Evolutionary conservation across 352 stramenopile species (phyloP), one percentile per base, ranked within the genome.

Genomic region (Salisapilia sapeloensis): DNA sequence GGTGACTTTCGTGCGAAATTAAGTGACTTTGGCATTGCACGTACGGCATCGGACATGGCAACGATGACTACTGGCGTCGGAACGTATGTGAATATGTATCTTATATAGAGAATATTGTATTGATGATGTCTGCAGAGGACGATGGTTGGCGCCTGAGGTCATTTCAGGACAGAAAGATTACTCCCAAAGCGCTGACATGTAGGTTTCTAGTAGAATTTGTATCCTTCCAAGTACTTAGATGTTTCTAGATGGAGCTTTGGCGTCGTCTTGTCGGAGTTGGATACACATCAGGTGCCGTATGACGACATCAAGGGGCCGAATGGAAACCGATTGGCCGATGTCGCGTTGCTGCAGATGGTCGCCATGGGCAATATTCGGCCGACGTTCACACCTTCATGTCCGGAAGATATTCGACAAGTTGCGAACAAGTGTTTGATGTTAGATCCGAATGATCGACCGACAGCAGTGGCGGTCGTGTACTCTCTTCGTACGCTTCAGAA

Each of bases 251-350:
- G n/a, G n/a, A n/a, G n/a, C 15, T 56, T 78, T 10, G 62, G 62
- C 14, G 47, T 69, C 17, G 42, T 78, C 13, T 18, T 82, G 11
- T 60, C 50, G 3, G 66, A 82, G 51, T 32, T 82, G 15, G 62
- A 77, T 34, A 76, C 63, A 4, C 60, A 83, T 36, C 37, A 37
- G n/a, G 26, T 72, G 1, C 63, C 66, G 21, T 79, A 74, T 39
- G 47, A 56, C 29, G 50, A 70, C 29, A 46, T 47, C 6, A 35
- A 36, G 11, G 46, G 51, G 0, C 16, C 46, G 5, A 50, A 42
- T 24, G 55, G 51, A 6, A 47, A 55, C 15, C 42, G 35, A 16
- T 23, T 77, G 4, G 42, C 47, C 6, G 61, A 75, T 19, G 48
- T 69, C 11, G 56, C 48, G 1, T 53, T 81, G 7, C 30, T 81